A percentile compares a stretch with the other conserved stretches of the same genome.
Conservation (phyloP, 2,329 filamentous ascomycete species). For the Penicillium polonicum region DNA sequence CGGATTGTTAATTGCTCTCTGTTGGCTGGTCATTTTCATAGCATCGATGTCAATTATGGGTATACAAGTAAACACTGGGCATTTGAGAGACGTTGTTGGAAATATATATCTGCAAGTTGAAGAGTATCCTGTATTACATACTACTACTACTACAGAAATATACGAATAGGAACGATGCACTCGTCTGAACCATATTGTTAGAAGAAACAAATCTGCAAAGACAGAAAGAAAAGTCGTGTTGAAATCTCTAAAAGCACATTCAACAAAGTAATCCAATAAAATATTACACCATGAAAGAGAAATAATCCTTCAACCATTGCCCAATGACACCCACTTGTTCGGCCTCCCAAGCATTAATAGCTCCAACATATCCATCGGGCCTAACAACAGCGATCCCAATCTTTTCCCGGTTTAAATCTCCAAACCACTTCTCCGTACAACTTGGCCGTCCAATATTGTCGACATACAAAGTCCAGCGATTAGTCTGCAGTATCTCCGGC, state of each 20-base stretch:
- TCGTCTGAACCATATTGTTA: too few species aligned
- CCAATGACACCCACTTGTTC: slow-evolving; percentile 37
- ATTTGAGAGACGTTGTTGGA: too few species aligned
- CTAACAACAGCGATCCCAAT: slow-evolving; percentile 67
- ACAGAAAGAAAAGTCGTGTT: too few species aligned
- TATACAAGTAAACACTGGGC: too few species aligned
- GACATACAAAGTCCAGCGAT: slow-evolving; percentile 70
- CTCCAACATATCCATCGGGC: slow-evolving; percentile 72
- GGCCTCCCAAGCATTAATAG: slow-evolving; percentile 49
- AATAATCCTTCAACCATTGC: slow-evolving; percentile 53
- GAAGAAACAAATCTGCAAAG: too few species aligned
- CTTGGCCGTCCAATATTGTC: slow-evolving; percentile 59
- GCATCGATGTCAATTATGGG: too few species aligned
- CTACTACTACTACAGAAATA: too few species aligned
- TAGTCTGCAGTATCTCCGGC: slow-evolving; percentile 61
- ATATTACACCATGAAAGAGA: slow-evolving; percentile 25
- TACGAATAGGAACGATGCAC: too few species aligned
- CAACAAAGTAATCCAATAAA: neutral
- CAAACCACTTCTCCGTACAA: slow-evolving; percentile 70
- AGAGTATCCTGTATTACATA: too few species aligned
- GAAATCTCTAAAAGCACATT: neutral
- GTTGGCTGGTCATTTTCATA: neutral
- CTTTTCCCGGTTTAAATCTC: slow-evolving; percentile 55
- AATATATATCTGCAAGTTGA: too few species aligned
- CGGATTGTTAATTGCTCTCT: neutral